phyloP scores from a whole-genome alignment of 805 yeast species.

The Vanderwaltozyma yarrowii region DNA sequence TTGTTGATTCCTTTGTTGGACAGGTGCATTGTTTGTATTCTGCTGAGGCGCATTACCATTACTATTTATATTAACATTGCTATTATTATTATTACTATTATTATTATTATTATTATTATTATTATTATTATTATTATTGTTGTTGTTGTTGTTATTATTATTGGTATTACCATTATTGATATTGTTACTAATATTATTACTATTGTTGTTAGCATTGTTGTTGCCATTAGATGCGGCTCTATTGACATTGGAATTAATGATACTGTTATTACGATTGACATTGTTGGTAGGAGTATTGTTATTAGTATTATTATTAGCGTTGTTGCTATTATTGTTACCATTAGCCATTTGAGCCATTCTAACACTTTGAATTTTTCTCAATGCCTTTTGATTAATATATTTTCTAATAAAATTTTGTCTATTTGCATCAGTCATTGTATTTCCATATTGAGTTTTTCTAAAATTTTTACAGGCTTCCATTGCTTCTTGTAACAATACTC shows the following conservation, averaged over 20 bases:
- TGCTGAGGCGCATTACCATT: background rate
- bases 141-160: background rate
- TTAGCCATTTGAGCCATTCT: conserved; percentile 18
- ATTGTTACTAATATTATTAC: conserved; percentile 1
- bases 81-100: background rate
- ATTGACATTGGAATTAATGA: no score
- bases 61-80: background rate
- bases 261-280: conserved; percentile 1
- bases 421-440: conserved; percentile 21
- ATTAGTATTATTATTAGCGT: conserved; percentile 1
- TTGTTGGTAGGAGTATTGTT: background rate
- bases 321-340: background rate
- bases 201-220: background rate
- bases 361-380: conserved; percentile 26
- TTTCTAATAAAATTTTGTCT: conserved; percentile 27
- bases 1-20: conserved; percentile 11
- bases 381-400: conserved; percentile 29
- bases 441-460: conserved; percentile 25
- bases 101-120: conserved; percentile 1
- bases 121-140: background rate
- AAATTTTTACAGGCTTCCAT: conserved; percentile 29
- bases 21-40: background rate
- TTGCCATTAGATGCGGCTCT: no score
- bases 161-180: background rate
- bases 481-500: conserved; percentile 27